These are phyloP conservation scores for Ophiocordyceps camponoti-saundersi DNA, from an alignment of 2,329 filamentous ascomycete genomes.

Conservation along the genomic window DNA sequence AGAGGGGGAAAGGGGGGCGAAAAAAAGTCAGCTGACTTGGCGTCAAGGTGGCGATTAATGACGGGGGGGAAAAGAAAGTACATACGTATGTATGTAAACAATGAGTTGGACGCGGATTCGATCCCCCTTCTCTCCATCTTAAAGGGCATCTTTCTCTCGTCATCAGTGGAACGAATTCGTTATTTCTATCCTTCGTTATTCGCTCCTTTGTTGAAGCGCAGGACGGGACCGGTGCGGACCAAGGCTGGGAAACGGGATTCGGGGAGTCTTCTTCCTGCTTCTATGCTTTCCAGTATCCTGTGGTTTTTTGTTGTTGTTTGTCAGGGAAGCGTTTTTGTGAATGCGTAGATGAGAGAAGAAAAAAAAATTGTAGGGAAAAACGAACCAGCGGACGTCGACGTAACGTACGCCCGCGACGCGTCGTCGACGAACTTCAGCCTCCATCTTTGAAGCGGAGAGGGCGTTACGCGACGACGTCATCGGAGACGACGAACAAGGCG, in stretches of 20 bases:
- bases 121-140: no score
- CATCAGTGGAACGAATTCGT: no score
- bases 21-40: conserved; percentile 17
- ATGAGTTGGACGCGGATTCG: no score
- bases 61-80: no score
- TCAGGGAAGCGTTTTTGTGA: background rate
- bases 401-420: background rate
- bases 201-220: no score
- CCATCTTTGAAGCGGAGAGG: background rate
- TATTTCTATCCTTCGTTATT: no score
- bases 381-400: conserved; percentile 1
- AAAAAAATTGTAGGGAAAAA: no score
- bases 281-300: conserved; percentile 76
- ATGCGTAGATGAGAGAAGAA: background rate
- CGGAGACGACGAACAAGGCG: no score
- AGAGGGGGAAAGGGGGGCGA: no score
- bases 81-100: no score
- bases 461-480: conserved; percentile 30
- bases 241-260: conserved; percentile 54
- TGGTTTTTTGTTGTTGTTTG: no score
- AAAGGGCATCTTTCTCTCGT: no score
- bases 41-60: conserved; percentile 53
- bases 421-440: background rate
- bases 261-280: conserved; percentile 53
- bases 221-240: conserved; percentile 43